Base-by-base conservation (phyloP, 768 basidiomycete genomes). In the Lactarius pseudohatsudake region DNA sequence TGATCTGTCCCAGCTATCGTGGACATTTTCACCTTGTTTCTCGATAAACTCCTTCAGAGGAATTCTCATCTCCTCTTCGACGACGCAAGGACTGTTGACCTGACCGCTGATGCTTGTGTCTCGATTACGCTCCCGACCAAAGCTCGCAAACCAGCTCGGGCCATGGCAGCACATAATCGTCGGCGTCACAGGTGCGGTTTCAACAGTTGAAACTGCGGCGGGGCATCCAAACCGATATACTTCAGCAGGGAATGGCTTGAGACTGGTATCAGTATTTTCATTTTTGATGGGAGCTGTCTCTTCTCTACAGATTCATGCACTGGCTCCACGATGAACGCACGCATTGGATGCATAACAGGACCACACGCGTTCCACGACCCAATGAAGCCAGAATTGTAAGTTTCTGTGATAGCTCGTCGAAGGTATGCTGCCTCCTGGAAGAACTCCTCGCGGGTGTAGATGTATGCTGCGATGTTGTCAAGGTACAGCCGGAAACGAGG, bases 61-160 rank as follows among this genome's bases (percentile, higher is more conserved):
- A 59, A 98, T 98, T 69, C 91, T 92, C 96, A 97, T 98, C 82
- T 98, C 96, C 78, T 98, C 96, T 80, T 98, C 96, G 32, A 98
- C 85, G 22, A 97, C 94, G 75, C 92, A 96, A 1, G 96, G 96
- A 77, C 96, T 97, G 80, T 98, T 98, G 72, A 98, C 96, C 72
- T 98, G 96, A 0, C 96, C 96, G 57, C 90, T 92, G 72, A 98
- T 90, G 77, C 96, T 99, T 20, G 95, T 96, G 10, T 95, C 96
- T 74, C 92, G 86, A 76, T 98, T 98, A 70, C 94, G 82, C 75
- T 91, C 89, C 53, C 96, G 80, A n/a, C 96, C 96, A 73, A 98
- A 98, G 62, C 87, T 77, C 2, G 93, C 91, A 72, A 98, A 99
- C 96, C 96, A 98, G 32, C 84, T 73, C 0, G 85, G 83, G 58